Percentiles rank a stretch among this genome's conserved stretches.
These are phyloP conservation scores for Cystofilobasidium macerans DNA, from an alignment of 768 basidiomycete genomes.

Conservation along the genomic window DNA sequence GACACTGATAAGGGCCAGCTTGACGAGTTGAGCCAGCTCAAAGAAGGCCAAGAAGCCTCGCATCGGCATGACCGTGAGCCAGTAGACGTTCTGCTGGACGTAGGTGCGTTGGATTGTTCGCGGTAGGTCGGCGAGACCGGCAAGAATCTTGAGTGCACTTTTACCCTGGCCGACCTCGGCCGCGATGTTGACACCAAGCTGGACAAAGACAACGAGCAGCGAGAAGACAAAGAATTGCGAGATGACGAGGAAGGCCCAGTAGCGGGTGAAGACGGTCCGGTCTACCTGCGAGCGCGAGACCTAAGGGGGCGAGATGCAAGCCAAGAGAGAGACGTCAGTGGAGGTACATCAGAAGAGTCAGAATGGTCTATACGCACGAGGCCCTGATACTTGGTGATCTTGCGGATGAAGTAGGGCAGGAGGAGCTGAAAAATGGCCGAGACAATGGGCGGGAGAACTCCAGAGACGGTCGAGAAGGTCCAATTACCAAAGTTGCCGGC, in stretches of 20 bases:
- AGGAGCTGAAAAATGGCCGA: constrained; percentile 81
- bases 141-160: neutral
- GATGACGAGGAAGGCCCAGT: constrained; percentile 87
- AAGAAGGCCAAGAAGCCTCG: constrained; percentile 91
- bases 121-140: constrained; percentile 9
- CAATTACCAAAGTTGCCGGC: constrained; percentile 46
- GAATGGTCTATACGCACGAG: constrained; percentile 31
- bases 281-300: constrained; percentile 69
- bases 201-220: constrained; percentile 53
- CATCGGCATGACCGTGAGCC: constrained; percentile 90
- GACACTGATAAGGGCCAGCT: constrained; percentile 63
- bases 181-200: constrained; percentile 7
- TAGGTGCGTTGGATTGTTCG: constrained; percentile 67
- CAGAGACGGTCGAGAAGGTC: constrained; percentile 69
- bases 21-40: constrained; percentile 89
- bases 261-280: constrained; percentile 80
- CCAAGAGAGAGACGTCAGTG: neutral
- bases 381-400: constrained; percentile 61
- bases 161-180: constrained; percentile 15
- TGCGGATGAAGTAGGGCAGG: constrained; percentile 83
- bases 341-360: neutral
- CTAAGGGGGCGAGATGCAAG: constrained; percentile 31
- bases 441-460: constrained; percentile 72
- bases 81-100: constrained; percentile 79
- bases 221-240: constrained; percentile 91